phyloP scores from a whole-genome alignment of 2,329 filamentous ascomycete genomes.

The Ploettnerulaceae sp. region DNA sequence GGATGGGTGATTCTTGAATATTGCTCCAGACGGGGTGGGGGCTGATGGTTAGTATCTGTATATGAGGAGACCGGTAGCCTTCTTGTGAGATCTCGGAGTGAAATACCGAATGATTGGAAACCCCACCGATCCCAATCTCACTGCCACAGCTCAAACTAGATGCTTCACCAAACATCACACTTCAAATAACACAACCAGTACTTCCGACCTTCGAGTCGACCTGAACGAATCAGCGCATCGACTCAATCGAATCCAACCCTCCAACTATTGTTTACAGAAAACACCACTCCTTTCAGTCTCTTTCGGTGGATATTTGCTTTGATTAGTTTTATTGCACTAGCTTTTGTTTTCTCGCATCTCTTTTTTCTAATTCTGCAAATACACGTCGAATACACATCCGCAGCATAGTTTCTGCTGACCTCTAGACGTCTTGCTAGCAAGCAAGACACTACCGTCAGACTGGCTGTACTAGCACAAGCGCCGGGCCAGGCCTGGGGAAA shows the following conservation, averaged over 20 bases:
- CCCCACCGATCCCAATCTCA: conserved; percentile 17
- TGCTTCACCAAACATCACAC: neutral
- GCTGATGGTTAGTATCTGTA: conserved; percentile 24
- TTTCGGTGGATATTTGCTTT: conserved; percentile 28
- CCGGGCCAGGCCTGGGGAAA: conserved; percentile 49
- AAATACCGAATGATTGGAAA: conserved; percentile 24
- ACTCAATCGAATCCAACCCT: neutral
- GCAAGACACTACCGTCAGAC: conserved; percentile 36
- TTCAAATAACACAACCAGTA: conserved; percentile 9
- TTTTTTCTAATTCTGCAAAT: too few relatives aligned
- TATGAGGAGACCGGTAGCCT: conserved; percentile 27
- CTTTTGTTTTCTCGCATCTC: conserved; percentile 3
- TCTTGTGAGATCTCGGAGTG: conserved; percentile 22
- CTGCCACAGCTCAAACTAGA: conserved; percentile 17
- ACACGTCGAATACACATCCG: too few relatives aligned
- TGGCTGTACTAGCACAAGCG: conserved; percentile 47
- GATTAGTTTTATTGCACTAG: conserved; percentile 10
- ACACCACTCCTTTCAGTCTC: conserved; percentile 22
- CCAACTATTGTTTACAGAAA: neutral
- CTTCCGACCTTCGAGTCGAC: neutral
- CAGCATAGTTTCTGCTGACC: neutral
- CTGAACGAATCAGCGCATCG: conserved; percentile 60
- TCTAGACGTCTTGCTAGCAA: conserved; percentile 30
- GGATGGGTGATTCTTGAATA: conserved; percentile 22
- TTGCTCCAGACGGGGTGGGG: conserved; percentile 23